Conservation (phyloP, 306 rosid genomes). For the Gastrolobium bilobum region DNA sequence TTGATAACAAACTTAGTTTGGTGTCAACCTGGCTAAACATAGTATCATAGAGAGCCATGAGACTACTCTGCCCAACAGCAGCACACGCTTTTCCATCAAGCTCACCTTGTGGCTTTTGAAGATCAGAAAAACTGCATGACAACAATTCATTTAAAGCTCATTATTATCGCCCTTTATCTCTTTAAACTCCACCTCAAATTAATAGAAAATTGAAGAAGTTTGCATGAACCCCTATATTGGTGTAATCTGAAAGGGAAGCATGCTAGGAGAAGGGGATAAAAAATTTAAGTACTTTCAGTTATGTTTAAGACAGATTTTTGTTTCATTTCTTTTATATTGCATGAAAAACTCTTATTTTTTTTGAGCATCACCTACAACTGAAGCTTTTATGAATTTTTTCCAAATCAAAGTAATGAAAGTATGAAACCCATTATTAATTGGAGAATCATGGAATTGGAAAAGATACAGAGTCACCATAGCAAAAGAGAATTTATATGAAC, state of each 20-base stretch:
- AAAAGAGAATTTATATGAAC: constrained; percentile 50
- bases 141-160: constrained; percentile 33
- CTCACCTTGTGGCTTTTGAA: constrained; percentile 78
- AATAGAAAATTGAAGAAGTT: constrained; percentile 4
- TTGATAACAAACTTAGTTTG: constrained; percentile 5
- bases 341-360: not conserved
- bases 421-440: constrained; percentile 20
- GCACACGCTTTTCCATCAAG: constrained; percentile 98
- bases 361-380: not conserved
- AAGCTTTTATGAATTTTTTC: not conserved
- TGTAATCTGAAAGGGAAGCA: not conserved
- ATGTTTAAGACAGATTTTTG: not conserved
- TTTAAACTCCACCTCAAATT: not conserved
- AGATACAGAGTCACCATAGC: not conserved
- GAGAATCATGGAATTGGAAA: not conserved
- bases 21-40: constrained; percentile 91
- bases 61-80: constrained; percentile 97
- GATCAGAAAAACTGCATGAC: constrained; percentile 88
- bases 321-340: not conserved
- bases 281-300: not conserved
- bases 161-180: constrained; percentile 19
- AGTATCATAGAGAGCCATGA: constrained; percentile 98
- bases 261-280: not conserved
- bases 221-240: constrained; percentile 5
- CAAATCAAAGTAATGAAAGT: not conserved